Base-by-base conservation (phyloP, 1,284 basidiomycete species). In the Ceratobasidium sp. region DNA sequence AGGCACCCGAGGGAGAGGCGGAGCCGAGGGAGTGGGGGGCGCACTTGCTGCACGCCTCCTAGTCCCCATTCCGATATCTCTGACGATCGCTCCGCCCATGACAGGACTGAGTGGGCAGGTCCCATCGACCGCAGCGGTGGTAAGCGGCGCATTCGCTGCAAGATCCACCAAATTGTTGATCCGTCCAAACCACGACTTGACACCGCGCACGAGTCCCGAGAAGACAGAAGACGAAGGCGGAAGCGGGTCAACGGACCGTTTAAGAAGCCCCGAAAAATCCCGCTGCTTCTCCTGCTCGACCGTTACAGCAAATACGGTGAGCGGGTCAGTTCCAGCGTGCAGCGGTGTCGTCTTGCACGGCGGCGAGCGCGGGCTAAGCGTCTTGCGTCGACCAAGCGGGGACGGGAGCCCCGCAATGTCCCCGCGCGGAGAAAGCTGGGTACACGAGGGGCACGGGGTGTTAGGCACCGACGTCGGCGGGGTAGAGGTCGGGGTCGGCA, bases 281-380 rank as follows among this genome's bases (percentile, higher is more conserved):
- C 63, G 48, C 33, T 67, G 63, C 63, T 67, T 67, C 38, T 67
- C 63, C 36, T 54, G 48, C 38, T 67, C 63, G 33, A 67, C 21
- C 14, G 48, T 23, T 18, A 67, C 51, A 18, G 63, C 63, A 54
- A 67, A 67, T 11, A 67, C 51, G 7, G 49, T 67, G n/a, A 67
- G 63, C 2, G 63, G 63, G 33, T 67, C 63, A 5, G 51, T 67
- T 3, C 63, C 63, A 18, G 51, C 33, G 21, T 56, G 23, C 8
- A 67, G 51, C 0, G 63, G 63, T 18, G 63, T 67, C n/a, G 63
- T 54, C 63, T 67, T 67, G 63, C 48, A 67, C n/a, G 63, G 63
- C 5, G 63, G 51, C 30, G 63, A 67, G 11, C 63, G 25, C n/a
- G 63, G 49, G 49, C 63, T 44, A 0, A 54, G 63, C n/a, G 28